phyloP scores from a whole-genome alignment of 495 filamentous ascomycete genomes.

The Daldinia loculata region DNA sequence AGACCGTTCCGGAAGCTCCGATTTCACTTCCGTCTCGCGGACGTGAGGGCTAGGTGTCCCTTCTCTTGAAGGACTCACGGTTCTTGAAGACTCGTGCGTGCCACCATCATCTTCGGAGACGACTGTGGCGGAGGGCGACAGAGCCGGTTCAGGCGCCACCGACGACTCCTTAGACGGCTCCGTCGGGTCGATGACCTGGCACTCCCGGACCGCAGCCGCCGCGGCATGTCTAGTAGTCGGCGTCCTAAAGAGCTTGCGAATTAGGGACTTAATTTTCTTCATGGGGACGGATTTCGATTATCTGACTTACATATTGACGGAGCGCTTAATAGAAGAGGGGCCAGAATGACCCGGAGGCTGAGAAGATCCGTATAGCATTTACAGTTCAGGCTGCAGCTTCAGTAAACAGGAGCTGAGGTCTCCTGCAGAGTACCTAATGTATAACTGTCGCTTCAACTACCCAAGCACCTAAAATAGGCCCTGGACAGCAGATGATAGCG shows the following conservation, averaged over 20 bases:
- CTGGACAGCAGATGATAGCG: too few species aligned
- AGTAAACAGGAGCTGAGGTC: too few species aligned
- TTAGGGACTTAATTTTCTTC: conserved; percentile 11
- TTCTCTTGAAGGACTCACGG: conserved; percentile 14
- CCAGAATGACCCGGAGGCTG: neutral
- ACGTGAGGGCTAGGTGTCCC: neutral
- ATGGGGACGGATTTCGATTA: neutral
- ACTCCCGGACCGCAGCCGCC: neutral
- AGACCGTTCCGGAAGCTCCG: conserved; percentile 9
- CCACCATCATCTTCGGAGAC: neutral
- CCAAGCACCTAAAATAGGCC: too few species aligned
- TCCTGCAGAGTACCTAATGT: too few species aligned
- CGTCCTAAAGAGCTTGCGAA: conserved; percentile 21
- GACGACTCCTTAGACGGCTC: neutral
- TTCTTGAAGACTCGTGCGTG: conserved; percentile 3
- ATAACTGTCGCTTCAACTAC: too few species aligned
- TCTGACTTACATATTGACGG: neutral
- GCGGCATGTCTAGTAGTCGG: conserved; percentile 19
- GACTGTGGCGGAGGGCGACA: neutral
- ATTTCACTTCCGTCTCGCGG: neutral
- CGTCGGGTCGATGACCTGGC: conserved; percentile 18
- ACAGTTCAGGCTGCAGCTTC: too few species aligned
- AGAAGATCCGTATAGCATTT: too few species aligned
- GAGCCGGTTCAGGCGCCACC: neutral
- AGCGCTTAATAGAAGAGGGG: neutral